Conservation (phyloP, 2,329 filamentous ascomycete species). For the Endothia cerciana region DNA sequence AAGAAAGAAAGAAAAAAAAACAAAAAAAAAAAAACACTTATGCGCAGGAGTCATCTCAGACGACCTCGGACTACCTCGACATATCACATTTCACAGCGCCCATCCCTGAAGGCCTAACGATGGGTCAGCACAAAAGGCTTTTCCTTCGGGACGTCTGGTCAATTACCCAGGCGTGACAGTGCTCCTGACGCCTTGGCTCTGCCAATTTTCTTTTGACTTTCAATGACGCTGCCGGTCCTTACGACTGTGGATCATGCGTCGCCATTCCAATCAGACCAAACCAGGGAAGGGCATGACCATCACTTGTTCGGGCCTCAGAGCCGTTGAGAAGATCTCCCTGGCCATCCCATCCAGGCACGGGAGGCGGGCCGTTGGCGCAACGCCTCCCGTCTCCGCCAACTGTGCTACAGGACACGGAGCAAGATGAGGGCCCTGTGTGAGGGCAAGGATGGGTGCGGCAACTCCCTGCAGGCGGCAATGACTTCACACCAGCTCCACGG, state of each 20-base stretch:
- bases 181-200: no score
- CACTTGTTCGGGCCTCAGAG: background rate
- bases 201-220: no score
- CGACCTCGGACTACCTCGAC: background rate
- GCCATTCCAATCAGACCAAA: background rate
- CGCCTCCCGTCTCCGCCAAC: conserved; percentile 6
- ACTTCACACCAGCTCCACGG: background rate
- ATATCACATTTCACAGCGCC: background rate
- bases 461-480: conserved; percentile 4
- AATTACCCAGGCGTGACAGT: no score
- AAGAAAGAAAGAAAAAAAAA: no score
- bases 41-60: background rate
- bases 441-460: background rate
- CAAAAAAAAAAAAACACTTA: no score
- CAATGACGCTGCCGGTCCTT: background rate
- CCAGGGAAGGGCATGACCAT: background rate
- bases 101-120: background rate
- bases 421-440: background rate
- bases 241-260: background rate
- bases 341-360: background rate
- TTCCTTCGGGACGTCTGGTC: no score
- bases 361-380: conserved; percentile 12
- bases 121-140: no score
- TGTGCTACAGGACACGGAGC: background rate
- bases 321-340: background rate